Conservation (phyloP, 2,329 filamentous ascomycete species). For the Colletotrichum sp. region DNA sequence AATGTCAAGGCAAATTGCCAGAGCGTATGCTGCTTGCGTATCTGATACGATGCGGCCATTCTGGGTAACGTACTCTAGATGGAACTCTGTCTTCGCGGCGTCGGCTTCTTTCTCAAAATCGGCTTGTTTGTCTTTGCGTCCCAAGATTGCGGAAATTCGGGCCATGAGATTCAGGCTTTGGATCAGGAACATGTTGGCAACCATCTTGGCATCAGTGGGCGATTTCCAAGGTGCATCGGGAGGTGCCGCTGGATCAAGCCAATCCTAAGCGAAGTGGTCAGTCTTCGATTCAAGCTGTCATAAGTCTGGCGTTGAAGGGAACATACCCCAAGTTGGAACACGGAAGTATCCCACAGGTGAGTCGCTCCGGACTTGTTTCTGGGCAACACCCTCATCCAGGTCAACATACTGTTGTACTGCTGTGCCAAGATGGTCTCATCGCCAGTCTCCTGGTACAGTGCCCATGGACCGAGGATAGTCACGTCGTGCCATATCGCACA, state of each 20-base stretch:
- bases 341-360: background rate
- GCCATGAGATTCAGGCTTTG: slow-evolving; percentile 9
- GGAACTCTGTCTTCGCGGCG: slow-evolving; percentile 19
- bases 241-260: slow-evolving; percentile 36
- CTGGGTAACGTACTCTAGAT: slow-evolving; percentile 23
- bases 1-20: slow-evolving; percentile 25
- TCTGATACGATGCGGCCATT: slow-evolving; percentile 22
- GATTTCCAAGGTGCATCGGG: slow-evolving; percentile 29
- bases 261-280: slow-evolving; percentile 40
- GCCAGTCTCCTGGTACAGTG: slow-evolving; percentile 1
- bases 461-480: slow-evolving; percentile 11
- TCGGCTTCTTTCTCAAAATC: background rate
- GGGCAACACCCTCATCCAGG: slow-evolving; percentile 6
- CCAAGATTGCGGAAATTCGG: background rate
- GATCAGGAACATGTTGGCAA: slow-evolving; percentile 35
- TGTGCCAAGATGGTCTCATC: background rate
- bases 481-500: slow-evolving; percentile 16
- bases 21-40: slow-evolving; percentile 24
- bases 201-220: slow-evolving; percentile 30
- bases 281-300: background rate
- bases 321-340: slow-evolving; percentile 11
- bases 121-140: slow-evolving; percentile 22
- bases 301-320: background rate
- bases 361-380: background rate
- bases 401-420: slow-evolving; percentile 7